Percentiles rank a stretch among this genome's conserved stretches.
Conservation (phyloP, 179 eudicot species). For the Spinacia oleracea region DNA sequence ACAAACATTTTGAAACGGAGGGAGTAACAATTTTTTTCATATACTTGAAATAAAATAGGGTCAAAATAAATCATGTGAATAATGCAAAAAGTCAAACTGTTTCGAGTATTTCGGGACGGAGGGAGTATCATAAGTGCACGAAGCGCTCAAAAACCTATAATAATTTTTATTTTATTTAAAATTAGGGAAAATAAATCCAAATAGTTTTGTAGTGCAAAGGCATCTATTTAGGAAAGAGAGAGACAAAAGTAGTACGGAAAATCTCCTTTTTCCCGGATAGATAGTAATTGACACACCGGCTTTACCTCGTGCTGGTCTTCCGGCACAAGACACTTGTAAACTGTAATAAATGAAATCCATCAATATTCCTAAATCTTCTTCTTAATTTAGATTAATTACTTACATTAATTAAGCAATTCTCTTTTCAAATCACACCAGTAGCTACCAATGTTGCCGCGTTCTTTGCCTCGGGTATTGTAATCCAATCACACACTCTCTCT, state of each 20-base stretch:
- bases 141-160: too few relatives aligned
- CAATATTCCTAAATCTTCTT: background rate
- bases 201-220: background rate
- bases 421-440: constrained; percentile 16
- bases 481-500: background rate
- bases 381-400: too few relatives aligned
- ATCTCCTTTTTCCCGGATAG: background rate
- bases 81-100: too few relatives aligned
- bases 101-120: too few relatives aligned
- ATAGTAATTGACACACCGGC: background rate
- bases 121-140: too few relatives aligned
- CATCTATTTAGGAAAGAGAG: background rate
- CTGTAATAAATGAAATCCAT: background rate
- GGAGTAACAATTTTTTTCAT: too few relatives aligned
- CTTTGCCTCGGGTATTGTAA: background rate
- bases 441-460: constrained; percentile 32
- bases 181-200: too few relatives aligned
- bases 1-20: too few relatives aligned
- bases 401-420: too few relatives aligned
- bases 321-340: background rate
- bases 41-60: too few relatives aligned
- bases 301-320: constrained; percentile 8
- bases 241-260: background rate
- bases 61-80: too few relatives aligned
- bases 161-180: too few relatives aligned